Evolutionary conservation across 441 rosid species (phyloP).

Genomic region (Gossypium lobatum): DNA sequence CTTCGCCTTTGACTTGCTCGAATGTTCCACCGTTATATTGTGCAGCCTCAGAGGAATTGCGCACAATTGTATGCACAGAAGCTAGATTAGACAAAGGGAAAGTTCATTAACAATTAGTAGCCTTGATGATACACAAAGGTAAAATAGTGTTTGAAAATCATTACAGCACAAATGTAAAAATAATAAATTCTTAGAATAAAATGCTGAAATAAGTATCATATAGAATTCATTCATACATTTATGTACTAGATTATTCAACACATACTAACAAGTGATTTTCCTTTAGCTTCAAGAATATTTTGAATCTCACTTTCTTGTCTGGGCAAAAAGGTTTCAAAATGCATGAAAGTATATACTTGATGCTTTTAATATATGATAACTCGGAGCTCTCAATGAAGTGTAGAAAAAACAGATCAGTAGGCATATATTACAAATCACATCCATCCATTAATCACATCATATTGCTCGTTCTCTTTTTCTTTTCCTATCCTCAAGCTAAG

Average conservation of each 20-base stretch:
- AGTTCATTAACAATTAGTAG: background rate
- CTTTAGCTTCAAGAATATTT: too few species aligned
- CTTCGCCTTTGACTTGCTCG: constrained; percentile 46
- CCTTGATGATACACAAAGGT: background rate
- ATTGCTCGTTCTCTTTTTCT: background rate
- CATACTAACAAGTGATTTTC: background rate
- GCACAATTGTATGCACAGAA: constrained; percentile 31
- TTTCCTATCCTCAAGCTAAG: constrained; percentile 6
- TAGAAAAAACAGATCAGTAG: background rate
- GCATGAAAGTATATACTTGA: too few species aligned
- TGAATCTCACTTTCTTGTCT: too few species aligned
- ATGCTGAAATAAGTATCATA: background rate
- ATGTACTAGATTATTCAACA: background rate
- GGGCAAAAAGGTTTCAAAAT: background rate
- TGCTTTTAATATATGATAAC: background rate
- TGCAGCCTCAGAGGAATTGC: constrained; percentile 33
- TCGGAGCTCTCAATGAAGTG: background rate
- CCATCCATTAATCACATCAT: background rate
- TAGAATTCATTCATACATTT: too few species aligned
- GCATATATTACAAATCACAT: background rate
- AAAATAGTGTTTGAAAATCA: background rate
- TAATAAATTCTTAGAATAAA: background rate
- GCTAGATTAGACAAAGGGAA: constrained; percentile 22
- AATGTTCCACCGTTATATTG: constrained; percentile 23
- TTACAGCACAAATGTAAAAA: background rate